Evolutionary conservation across 2,329 filamentous ascomycete species (phyloP), one percentile per base, ranked within the genome.

Genomic region (Knoxdaviesia proteae): DNA sequence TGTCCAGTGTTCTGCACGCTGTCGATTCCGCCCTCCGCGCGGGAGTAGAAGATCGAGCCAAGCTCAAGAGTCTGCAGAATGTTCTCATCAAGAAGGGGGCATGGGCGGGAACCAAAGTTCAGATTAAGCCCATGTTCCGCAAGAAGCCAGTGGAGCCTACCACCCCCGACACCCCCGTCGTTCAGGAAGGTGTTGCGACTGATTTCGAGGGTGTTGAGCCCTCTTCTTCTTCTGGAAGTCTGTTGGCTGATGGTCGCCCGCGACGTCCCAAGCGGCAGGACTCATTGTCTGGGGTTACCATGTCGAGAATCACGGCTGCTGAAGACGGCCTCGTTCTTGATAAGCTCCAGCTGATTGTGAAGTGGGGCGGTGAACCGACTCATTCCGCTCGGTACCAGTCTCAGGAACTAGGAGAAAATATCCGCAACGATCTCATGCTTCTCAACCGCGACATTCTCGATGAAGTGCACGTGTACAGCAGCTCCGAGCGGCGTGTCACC

Each of bases 91-190:
- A 90, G 61, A 98, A 98, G 58, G 86, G 87, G 2, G 77, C 77
- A 20, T 94, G 88, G 81, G 79, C 86, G 4, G 90, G 90, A 0
- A 98, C 90, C 1, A 98, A 98, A 58, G 86, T 98, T 2, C 90
- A 98, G 59, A 96, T 98, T 57, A 98, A 98, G 59, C 90, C 90
- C 7, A 94, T 98, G 86, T 98, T 98, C 59, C 77, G 87, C 42
- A 94, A 88, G 62, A 84, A 77, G 53, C 71, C 76, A 3, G 73
- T 81, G 41, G 73, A 77, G 48, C 56, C 63, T 45, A 41, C 54
- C 3, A 46, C 55, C 2, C 54, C 60, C 4, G 55, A 60, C 8
- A 63, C 64, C 46, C 49, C 58, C 33, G 53, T 44, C 6, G 38
- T 47, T 5, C 45, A 44, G 8, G 44, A 47, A 33, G 48, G 52